phyloP scores from a whole-genome alignment of 176 grass and related monocot genomes.

The Aegilops longissima region DNA sequence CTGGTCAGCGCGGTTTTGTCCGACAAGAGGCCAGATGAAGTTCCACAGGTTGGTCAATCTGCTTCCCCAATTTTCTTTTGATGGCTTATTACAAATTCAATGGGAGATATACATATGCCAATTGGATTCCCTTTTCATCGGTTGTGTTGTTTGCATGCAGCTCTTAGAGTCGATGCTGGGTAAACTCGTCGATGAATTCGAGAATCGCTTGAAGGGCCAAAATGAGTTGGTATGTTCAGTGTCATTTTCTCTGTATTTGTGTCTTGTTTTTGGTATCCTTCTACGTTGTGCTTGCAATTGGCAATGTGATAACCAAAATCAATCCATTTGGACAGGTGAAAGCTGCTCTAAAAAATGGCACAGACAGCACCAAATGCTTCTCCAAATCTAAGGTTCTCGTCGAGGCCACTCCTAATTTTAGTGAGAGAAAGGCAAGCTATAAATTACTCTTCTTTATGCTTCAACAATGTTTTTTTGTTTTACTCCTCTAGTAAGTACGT shows the following conservation, averaged over 20 bases:
- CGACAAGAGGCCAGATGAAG: conserved; percentile 94
- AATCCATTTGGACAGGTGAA: conserved; percentile 62
- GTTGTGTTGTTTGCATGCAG: conserved; percentile 46
- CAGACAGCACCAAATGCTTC: conserved; percentile 72
- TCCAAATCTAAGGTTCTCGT: conserved; percentile 77
- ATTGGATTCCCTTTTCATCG: not conserved
- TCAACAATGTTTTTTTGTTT: conserved; percentile 6
- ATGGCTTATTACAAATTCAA: conserved; percentile 24
- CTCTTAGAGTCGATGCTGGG: conserved; percentile 84
- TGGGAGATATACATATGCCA: not conserved
- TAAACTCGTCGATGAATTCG: conserved; percentile 91
- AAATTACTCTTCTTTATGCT: conserved; percentile 30
- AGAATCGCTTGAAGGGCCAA: conserved; percentile 63
- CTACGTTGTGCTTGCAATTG: not conserved
- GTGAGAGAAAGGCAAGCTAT: conserved; percentile 65
- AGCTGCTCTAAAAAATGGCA: conserved; percentile 59
- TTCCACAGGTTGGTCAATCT: conserved; percentile 68
- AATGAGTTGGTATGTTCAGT: conserved; percentile 68
- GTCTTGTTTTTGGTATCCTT: not conserved
- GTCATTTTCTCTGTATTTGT: conserved; percentile 17
- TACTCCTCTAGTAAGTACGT: conserved; percentile 3
- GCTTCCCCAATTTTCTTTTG: conserved; percentile 13
- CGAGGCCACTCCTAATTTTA: conserved; percentile 45
- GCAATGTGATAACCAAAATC: conserved; percentile 16
- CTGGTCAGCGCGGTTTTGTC: conserved; percentile 77